Conservation (phyloP, 805 yeast species). For the Blastobotrys robertii region DNA sequence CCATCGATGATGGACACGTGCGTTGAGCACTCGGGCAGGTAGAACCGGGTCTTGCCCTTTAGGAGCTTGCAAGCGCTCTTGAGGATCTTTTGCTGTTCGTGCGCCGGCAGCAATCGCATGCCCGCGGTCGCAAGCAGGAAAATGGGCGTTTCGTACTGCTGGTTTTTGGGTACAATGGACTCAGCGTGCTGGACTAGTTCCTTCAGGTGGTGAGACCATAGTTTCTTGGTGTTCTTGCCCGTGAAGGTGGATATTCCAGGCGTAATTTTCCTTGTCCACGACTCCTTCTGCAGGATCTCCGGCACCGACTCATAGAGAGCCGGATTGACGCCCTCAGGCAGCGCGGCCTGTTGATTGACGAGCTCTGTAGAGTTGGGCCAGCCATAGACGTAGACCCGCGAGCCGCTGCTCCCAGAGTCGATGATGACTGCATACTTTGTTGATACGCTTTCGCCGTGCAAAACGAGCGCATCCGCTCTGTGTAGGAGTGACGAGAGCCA, state of each 20-base stretch:
- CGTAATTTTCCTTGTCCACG: constrained; percentile 61
- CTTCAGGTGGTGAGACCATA: constrained; percentile 66
- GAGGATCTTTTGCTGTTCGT: constrained; percentile 45
- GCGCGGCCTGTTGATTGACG: constrained; percentile 8
- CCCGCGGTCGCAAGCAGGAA: constrained; percentile 96
- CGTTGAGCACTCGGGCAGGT: constrained; percentile 46
- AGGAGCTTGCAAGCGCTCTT: constrained; percentile 51
- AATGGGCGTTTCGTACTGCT: constrained; percentile 64
- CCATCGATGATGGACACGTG: constrained; percentile 88
- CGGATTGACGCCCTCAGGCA: too few relatives aligned
- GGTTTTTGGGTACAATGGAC: constrained; percentile 52
- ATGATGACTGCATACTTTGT: constrained; percentile 69
- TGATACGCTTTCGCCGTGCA: neutral
- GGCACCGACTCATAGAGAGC: constrained; percentile 50
- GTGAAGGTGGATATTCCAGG: constrained; percentile 80
- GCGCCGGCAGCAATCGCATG: constrained; percentile 64
- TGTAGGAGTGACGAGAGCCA: neutral
- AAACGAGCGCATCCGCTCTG: neutral
- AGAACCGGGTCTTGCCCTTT: constrained; percentile 45
- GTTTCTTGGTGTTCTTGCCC: constrained; percentile 34
- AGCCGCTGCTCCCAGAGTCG: constrained; percentile 95
- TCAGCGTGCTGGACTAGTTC: constrained; percentile 61
- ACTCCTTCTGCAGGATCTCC: constrained; percentile 46
- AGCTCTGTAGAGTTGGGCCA: constrained; percentile 50
- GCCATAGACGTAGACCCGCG: constrained; percentile 71